Evolutionary conservation across 371 early-diverging fungal genomes (phyloP).

Genomic region (Mortierella sp.): DNA sequence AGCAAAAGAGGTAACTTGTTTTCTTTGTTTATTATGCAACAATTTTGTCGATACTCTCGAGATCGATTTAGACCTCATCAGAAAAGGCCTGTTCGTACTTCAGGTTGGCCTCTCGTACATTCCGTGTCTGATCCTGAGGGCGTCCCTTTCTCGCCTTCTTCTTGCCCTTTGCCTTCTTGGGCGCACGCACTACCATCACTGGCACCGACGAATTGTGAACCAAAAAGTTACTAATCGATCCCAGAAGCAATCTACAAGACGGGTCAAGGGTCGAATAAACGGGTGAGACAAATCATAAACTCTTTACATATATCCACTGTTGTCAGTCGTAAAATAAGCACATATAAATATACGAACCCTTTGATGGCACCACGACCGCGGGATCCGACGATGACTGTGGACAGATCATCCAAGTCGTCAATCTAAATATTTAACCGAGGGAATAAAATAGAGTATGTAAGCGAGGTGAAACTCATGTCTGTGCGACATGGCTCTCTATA

Average conservation of each 20-base stretch:
- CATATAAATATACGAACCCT: conserved; percentile 58
- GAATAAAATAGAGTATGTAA: conserved; percentile 4
- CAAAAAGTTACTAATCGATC: conserved; percentile 70
- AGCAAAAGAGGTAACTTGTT: too few species aligned
- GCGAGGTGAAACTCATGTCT: neutral
- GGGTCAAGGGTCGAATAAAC: neutral
- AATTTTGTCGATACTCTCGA: too few species aligned
- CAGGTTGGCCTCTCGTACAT: conserved; percentile 46
- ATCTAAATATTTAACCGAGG: conserved; percentile 39
- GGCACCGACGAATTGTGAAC: conserved; percentile 73
- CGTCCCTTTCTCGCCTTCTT: conserved; percentile 40
- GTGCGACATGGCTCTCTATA: neutral
- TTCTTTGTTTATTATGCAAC: too few species aligned
- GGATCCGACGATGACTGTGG: conserved; percentile 71
- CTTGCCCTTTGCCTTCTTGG: conserved; percentile 62
- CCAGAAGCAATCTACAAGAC: conserved; percentile 63
- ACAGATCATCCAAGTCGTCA: conserved; percentile 60
- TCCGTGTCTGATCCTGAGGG: conserved; percentile 33
- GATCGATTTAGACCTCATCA: conserved; percentile 7
- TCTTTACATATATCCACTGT: too few species aligned
- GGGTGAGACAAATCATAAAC: neutral
- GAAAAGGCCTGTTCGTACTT: conserved; percentile 45
- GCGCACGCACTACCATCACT: conserved; percentile 70
- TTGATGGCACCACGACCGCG: conserved; percentile 68
- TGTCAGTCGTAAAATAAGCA: too few species aligned